phyloP scores from a whole-genome alignment of 1,139 yeast species.

The Candida anutae region DNA sequence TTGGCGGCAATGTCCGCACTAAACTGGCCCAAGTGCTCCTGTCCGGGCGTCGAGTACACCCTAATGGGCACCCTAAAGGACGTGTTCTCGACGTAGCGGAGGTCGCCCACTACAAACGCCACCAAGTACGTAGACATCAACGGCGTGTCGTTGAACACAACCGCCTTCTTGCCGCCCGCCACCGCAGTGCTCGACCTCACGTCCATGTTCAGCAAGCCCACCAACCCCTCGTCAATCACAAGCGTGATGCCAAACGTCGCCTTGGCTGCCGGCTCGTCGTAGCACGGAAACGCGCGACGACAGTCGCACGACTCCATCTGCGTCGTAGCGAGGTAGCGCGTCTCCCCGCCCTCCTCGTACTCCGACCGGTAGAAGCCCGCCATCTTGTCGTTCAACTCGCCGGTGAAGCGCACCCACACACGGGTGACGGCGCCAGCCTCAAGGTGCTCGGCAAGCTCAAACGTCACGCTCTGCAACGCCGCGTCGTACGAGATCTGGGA shows the following conservation, averaged over 20 bases:
- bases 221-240: constrained; percentile 49
- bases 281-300: constrained; percentile 77
- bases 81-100: constrained; percentile 24
- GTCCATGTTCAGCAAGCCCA: constrained; percentile 79
- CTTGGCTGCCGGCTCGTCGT: constrained; percentile 73
- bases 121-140: constrained; percentile 19
- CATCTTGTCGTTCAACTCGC: constrained; percentile 58
- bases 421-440: constrained; percentile 32
- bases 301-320: constrained; percentile 87
- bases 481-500: constrained; percentile 33
- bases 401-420: constrained; percentile 55
- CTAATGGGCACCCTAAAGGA: constrained; percentile 36
- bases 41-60: constrained; percentile 48
- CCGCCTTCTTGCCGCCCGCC: constrained; percentile 43
- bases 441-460: constrained; percentile 47
- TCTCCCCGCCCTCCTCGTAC: constrained; percentile 54
- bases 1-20: constrained; percentile 46
- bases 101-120: constrained; percentile 24
- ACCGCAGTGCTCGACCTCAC: constrained; percentile 39
- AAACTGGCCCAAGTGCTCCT: constrained; percentile 41
- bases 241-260: constrained; percentile 65
- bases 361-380: constrained; percentile 78
- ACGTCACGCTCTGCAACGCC: constrained; percentile 57
- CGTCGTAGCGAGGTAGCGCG: constrained; percentile 64
- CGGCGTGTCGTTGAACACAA: constrained; percentile 26